Base-by-base conservation (phyloP, 139 green algal species). In the Picochlorum sp. region DNA sequence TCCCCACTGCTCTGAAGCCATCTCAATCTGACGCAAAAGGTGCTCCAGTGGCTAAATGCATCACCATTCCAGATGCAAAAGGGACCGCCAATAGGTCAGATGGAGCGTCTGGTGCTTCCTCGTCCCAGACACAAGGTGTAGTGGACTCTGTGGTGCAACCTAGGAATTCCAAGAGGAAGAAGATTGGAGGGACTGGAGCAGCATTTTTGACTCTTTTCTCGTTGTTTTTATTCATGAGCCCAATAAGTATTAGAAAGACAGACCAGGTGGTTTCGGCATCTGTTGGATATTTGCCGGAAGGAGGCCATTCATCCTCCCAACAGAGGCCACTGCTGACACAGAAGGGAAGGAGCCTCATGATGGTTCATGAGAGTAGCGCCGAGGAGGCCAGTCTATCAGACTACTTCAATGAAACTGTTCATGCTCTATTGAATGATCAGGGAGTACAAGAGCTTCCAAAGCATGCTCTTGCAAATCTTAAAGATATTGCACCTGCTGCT, bases 151-250 rank as follows among this genome's bases (percentile, higher is more conserved):
- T 6, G 14, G 54, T 20, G 18, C 16, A 54, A 54, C 18, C 47
- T 13, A 26, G n/a, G 30, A 34, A 20, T 16, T 38, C 23, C 21
- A 46, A 34, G n/a, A 26, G 18, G 65, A 58, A n/a, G 51, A 50
- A 78, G 73, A 73, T 54, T 54, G 47, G 47, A 26, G 47, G 66
- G 10, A 62, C 73, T 59, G 61, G 74, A 61, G 73, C 75, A 18
- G 60, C 69, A 8, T 72, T 82, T 51, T 61, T 86, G 6, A 67
- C 79, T 0, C 67, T 86, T 37, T 84, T 79, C 49, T 74, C 59
- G 23, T 71, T 86, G 10, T 72, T 79, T 47, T 49, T 86, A 21
- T 69, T 86, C 67, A 62, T 61, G 4, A 66, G 67, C 4, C 76
- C 77, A 38, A 34, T 34, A n/a, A 30, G 51, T 34, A 15, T 24